Evolutionary conservation across 2,329 filamentous ascomycete genomes (phyloP), one percentile per base, ranked within the genome.

Genomic region (Cordyceps cateniannulata): DNA sequence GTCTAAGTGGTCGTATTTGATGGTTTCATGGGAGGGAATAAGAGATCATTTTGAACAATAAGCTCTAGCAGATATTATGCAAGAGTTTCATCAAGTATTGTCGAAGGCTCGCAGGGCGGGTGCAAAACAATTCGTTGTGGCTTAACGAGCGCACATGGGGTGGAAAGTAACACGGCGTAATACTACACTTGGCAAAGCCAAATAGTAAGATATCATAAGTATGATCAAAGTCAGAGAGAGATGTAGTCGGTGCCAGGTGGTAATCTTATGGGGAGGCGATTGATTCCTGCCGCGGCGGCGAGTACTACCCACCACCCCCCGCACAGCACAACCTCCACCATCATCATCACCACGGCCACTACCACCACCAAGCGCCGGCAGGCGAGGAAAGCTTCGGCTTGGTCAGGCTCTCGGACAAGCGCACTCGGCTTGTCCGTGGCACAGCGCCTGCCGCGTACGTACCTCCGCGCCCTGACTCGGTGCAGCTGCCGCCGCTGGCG

Each of bases 1-100:
- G 18, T 69, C 68, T 1, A 67, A 61, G 1, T 84, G 80, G 78
- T 76, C 75, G 5, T 75, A 66, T 49, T 22, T 76, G 5, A 58
- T 65, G 62, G 63, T 66, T 47, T 66, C 24, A 22, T 20, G 54
- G 1, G 49, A 59, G 22, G 59, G 58, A 1, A 40, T 25, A 10
- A 54, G 32, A 16, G 29, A 61, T 3, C 56, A 16, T n/a, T 42
- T 66, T 62, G 42, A 25, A 25, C 20, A 1, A 40, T 63, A 32
- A 58, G 44, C 40, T 50, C n/a, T n/a, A n/a, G 65, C 6, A 18
- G n/a, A n/a, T n/a, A n/a, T 65, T 14, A 38, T 65, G 20, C 29
- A 59, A 0, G 50, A 45, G 35, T 62, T 64, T 45, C 47, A 63
- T n/a, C 14, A 20, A 12, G 58, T 60, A 3, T 53, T 65, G 32